Conservation (phyloP, 2,329 filamentous ascomycete genomes). For the Pseudogymnoascus sp. region DNA sequence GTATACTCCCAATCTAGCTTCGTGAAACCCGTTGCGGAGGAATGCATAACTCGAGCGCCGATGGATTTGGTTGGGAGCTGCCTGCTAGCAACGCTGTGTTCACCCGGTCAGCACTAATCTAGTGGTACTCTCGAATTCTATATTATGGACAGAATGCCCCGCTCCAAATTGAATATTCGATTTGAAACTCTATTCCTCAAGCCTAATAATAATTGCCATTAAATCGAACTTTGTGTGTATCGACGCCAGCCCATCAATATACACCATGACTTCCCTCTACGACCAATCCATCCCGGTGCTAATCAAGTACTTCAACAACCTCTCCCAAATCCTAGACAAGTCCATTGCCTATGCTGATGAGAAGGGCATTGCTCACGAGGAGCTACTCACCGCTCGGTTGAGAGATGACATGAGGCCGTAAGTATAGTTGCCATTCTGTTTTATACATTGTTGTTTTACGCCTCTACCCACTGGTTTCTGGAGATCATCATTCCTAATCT, state of each 20-base stretch:
- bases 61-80: neutral
- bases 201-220: neutral
- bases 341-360: conserved; percentile 32
- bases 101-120: neutral
- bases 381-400: conserved; percentile 29
- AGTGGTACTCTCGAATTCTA: neutral
- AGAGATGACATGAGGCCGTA: conserved; percentile 35
- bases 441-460: neutral
- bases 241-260: neutral
- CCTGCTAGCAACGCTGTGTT: neutral
- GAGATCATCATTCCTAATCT: neutral
- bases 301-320: conserved; percentile 32
- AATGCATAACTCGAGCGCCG: neutral
- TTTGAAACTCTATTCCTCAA: neutral
- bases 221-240: neutral
- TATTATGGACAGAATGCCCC: neutral
- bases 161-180: neutral
- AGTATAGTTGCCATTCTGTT: neutral
- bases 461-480: neutral
- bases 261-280: conserved; percentile 10
- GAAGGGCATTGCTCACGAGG: conserved; percentile 28
- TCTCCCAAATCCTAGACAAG: conserved; percentile 34
- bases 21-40: neutral
- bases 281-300: conserved; percentile 31
- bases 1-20: neutral